A percentile compares a stretch with the other conserved stretches of the same genome.
Conservation (phyloP, 2,329 filamentous ascomycete genomes). For the Pseudogymnoascus pannorum region DNA sequence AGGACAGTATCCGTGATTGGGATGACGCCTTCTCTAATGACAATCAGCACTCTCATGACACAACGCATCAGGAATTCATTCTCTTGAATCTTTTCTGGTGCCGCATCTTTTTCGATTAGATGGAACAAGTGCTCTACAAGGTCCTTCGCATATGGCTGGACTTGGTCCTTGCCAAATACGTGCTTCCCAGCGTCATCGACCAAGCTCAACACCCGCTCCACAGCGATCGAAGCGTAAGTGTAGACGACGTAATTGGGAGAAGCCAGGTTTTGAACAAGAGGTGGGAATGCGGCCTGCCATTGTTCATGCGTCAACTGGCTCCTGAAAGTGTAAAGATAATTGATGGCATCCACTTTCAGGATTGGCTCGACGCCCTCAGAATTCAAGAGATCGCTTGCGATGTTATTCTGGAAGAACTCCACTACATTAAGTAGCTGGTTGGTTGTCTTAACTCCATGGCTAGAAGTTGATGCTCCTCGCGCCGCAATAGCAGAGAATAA, state of each 20-base stretch:
- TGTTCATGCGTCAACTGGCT: conserved; percentile 88
- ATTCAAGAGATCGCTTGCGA: conserved; percentile 80
- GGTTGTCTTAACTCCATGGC: conserved; percentile 82
- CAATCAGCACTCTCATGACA: conserved; percentile 93
- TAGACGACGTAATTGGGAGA: conserved; percentile 94
- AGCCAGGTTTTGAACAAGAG: conserved; percentile 83
- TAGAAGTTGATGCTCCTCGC: conserved; percentile 79
- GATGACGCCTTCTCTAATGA: conserved; percentile 75
- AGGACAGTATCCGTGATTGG: conserved; percentile 72
- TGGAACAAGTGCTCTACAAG: conserved; percentile 85
- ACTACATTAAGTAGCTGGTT: conserved; percentile 85
- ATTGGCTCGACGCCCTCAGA: conserved; percentile 67
- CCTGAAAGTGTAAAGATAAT: conserved; percentile 94
- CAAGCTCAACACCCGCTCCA: conserved; percentile 87
- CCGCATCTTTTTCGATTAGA: conserved; percentile 76
- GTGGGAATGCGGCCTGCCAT: conserved; percentile 82
- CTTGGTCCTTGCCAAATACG: conserved; percentile 71
- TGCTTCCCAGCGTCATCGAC: conserved; percentile 67
- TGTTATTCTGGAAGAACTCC: conserved; percentile 88
- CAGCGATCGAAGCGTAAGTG: conserved; percentile 91
- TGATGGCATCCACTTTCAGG: conserved; percentile 95
- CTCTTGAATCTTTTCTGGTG: conserved; percentile 90
- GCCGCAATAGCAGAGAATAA: conserved; percentile 91
- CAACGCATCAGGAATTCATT: conserved; percentile 99
- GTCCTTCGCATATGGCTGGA: conserved; percentile 76